Evolutionary conservation across 192 early-diverging fungal genomes (phyloP), one percentile per base, ranked within the genome.

Genomic region (Coemansia sp.): DNA sequence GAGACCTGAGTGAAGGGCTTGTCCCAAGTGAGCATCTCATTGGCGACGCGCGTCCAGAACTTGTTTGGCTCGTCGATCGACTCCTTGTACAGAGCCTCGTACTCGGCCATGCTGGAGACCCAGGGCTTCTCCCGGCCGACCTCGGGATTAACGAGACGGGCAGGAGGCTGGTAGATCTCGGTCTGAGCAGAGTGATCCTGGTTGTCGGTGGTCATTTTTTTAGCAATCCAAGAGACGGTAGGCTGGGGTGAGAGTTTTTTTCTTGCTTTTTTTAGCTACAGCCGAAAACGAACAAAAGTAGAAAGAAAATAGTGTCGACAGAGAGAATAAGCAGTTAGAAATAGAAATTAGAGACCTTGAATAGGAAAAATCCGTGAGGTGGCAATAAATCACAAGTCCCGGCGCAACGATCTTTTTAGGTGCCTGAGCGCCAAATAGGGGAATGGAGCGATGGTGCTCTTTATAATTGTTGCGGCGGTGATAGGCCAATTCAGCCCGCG

Each of bases 31-130:
- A 98, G 74, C 32, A 90, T 69, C 50, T 95, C 88, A 36, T 77
- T 83, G 9, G 92, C 95, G 35, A 88, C 88, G 78, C 90, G 87
- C 65, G 89, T 87, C 79, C 89, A 98, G 79, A 95, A 96, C 49
- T 79, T 81, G n/a, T 82, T 71, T 48, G 93, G 92, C 60, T 94
- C 72, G 47, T 85, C 71, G 64, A 97, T 83, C 72, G 87, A 89
- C 72, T 93, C 83, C 64, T 89, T 83, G 80, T 92, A 90, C 74
- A 92, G 64, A 28, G 83, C 64, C 78, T 88, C 74, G 86, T 98
- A 98, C 72, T 93, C 68, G 58, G 89, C 89, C 71, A 86, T 76
- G 50, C 85, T 85, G 49, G 83, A 69, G 66, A 94, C 78, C 72
- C 87, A 86, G 57, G 93, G 92, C 65, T 79, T 84, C 59, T 64